Percentiles rank a stretch among this genome's conserved stretches.
Conservation (phyloP, 176 grass and related monocot species). For the Eleusine indica region DNA sequence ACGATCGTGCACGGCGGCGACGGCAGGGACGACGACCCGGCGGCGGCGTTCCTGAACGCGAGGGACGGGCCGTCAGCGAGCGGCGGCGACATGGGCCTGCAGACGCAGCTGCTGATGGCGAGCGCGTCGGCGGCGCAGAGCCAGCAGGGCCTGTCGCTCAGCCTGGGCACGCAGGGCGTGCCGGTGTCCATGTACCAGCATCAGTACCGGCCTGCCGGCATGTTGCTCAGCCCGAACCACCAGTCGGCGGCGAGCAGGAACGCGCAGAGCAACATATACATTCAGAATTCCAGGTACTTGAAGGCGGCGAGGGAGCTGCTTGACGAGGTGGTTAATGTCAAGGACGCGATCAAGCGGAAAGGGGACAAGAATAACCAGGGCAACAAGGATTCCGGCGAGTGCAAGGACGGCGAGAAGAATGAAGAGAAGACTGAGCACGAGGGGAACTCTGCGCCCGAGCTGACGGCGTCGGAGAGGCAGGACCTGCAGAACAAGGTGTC, state of each 20-base stretch:
- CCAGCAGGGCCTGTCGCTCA: constrained; percentile 86
- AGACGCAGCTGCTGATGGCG: constrained; percentile 68
- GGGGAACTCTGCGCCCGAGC: constrained; percentile 52
- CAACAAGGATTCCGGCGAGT: constrained; percentile 53
- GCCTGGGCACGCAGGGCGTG: constrained; percentile 71
- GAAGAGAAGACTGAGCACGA: constrained; percentile 56
- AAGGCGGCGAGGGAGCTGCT: constrained; percentile 73
- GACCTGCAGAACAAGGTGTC: constrained; percentile 96
- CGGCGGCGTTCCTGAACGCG: constrained; percentile 38
- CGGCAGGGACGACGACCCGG: constrained; percentile 33
- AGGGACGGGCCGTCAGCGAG: constrained; percentile 7
- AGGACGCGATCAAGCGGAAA: constrained; percentile 65
- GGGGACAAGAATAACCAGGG: constrained; percentile 51
- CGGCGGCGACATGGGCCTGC: constrained; percentile 48
- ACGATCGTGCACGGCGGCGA: constrained; percentile 50
- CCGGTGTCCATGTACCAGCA: constrained; percentile 72
- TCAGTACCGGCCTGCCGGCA: constrained; percentile 53
- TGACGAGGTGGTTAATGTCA: constrained; percentile 77
- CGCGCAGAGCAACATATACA: constrained; percentile 40
- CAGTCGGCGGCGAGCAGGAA: constrained; percentile 37
- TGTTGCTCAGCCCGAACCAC: constrained; percentile 51
- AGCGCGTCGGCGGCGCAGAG: constrained; percentile 50
- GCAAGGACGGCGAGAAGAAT: constrained; percentile 60
- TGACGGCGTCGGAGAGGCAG: constrained; percentile 79
- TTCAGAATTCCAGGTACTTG: constrained; percentile 79